Conservation (phyloP, 176 grass and related monocot genomes). For the Luzula sylvatica region DNA sequence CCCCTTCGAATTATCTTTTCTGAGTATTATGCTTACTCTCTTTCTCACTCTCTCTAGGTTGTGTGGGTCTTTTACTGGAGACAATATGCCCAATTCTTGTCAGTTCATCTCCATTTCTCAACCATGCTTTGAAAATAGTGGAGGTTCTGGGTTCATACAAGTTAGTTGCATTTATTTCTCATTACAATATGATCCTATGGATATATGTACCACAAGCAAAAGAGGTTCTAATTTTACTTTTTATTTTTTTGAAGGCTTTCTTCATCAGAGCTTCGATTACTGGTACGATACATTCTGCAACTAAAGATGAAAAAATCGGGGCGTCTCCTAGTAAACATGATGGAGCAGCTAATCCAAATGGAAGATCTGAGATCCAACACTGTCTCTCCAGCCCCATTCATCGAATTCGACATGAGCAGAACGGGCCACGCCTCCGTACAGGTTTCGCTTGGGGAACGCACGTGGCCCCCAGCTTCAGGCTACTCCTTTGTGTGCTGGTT, state of each 20-base stretch:
- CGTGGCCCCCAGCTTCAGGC: conserved; percentile 96
- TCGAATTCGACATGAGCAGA: conserved; percentile 98
- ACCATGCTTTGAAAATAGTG: conserved; percentile 84
- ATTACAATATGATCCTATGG: not conserved
- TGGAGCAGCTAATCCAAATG: conserved; percentile 85
- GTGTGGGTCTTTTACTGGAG: conserved; percentile 90
- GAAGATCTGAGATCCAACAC: conserved; percentile 68
- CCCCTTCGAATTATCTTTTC: conserved; percentile 4
- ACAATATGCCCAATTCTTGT: conserved; percentile 89
- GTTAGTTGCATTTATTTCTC: conserved; percentile 32
- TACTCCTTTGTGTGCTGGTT: conserved; percentile 99
- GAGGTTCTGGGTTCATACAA: conserved; percentile 95
- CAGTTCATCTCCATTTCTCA: conserved; percentile 81
- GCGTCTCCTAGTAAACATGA: conserved; percentile 90
- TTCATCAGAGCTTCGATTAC: conserved; percentile 79
- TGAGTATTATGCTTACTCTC: conserved; percentile 23
- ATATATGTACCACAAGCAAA: not conserved
- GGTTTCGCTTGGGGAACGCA: conserved; percentile 98
- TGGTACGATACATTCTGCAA: conserved; percentile 87
- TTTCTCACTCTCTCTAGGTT: conserved; percentile 47
- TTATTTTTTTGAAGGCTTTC: conserved; percentile 55
- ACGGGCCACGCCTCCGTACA: conserved; percentile 90
- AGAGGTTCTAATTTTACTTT: not conserved
- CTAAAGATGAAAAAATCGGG: conserved; percentile 76
- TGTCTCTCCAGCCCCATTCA: conserved; percentile 87